phyloP scores from a whole-genome alignment of 768 basidiomycete species.

The Suillus sp. region DNA sequence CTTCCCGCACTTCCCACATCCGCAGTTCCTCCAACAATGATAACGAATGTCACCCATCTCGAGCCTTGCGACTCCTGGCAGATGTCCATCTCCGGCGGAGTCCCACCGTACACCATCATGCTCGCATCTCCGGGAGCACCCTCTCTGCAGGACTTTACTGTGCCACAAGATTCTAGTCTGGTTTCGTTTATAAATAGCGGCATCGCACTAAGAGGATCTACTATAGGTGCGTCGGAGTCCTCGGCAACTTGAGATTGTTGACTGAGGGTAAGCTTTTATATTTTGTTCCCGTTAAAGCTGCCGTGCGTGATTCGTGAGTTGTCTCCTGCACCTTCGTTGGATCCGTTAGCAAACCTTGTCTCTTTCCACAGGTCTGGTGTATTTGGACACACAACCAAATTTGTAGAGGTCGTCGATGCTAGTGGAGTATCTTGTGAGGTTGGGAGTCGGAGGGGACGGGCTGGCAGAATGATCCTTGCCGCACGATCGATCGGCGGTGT shows the following conservation, averaged over 20 bases:
- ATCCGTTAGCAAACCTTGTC: background rate
- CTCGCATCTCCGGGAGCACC: conserved; percentile 41
- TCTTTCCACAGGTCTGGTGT: conserved; percentile 39
- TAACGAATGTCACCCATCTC: conserved; percentile 42
- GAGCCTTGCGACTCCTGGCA: conserved; percentile 52
- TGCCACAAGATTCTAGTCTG: conserved; percentile 33
- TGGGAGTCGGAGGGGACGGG: background rate
- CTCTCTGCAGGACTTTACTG: conserved; percentile 43
- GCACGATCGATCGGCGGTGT: conserved; percentile 2
- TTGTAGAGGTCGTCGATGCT: conserved; percentile 7
- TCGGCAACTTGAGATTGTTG: conserved; percentile 3
- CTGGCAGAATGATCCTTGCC: background rate
- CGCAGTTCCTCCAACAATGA: conserved; percentile 34
- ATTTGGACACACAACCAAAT: conserved; percentile 25
- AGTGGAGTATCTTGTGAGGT: conserved; percentile 10
- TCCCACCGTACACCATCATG: conserved; percentile 46
- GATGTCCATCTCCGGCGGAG: conserved; percentile 44
- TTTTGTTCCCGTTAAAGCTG: conserved; percentile 30
- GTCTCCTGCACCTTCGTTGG: background rate
- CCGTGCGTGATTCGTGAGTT: conserved; percentile 47
- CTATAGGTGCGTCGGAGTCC: conserved; percentile 39
- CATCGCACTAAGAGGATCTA: conserved; percentile 28
- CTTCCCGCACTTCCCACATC: conserved; percentile 20
- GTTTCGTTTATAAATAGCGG: conserved; percentile 49
- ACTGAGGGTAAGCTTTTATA: conserved; percentile 7